Base-by-base conservation (phyloP, 2,329 filamentous ascomycete genomes). In the Teratosphaeria zuluensis region DNA sequence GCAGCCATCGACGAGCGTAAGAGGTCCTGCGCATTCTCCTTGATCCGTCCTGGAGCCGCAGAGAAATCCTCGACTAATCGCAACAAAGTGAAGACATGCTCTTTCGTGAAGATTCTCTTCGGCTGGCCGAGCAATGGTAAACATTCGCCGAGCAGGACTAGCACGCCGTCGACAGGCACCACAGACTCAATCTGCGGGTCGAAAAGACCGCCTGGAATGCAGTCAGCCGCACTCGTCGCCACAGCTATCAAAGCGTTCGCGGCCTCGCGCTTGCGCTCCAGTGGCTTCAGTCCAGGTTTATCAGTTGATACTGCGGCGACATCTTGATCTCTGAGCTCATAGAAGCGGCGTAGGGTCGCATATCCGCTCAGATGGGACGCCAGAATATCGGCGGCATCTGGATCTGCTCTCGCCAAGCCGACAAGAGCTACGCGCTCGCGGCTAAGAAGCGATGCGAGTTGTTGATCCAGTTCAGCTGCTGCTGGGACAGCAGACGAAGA, bases 321-420 rank as follows among this genome's bases (percentile, higher is more conserved):
- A n/a, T 80, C 78, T 66, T 84, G 82, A 68, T 97, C 92, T 54
- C 92, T 84, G n/a, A 92, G 81, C 62, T 92, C 87, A 73, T 95
- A 97, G 76, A 92, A 96, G 65, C 86, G 87, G 38, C 92, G 88
- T 21, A 97, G 79, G 0, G 91, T 95, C 24, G 92, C 92, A 69
- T 97, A 97, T 24, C 92, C 92, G 70, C 89, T 94, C 9, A 96
- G 84, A 75, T 92, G 87, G 61, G 87, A 88, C 53, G 92, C 89
- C 2, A 97, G 80, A 11, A 96, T 82, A 65, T 89, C 82, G 8
- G 92, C 92, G 7, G 90, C 92, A 69, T 92, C 87, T 33, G 88
- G 76, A 66, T 96, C 92, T 56, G 87, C 81, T 30, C 82, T 81
- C 5, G 89, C 88, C 56, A 92, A 84, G 32, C 83, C 78, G 58